Percentiles rank a stretch among this genome's conserved stretches.
Evolutionary conservation across 208 protist species (phyloP).

Genomic region (Trypanosoma avium): DNA sequence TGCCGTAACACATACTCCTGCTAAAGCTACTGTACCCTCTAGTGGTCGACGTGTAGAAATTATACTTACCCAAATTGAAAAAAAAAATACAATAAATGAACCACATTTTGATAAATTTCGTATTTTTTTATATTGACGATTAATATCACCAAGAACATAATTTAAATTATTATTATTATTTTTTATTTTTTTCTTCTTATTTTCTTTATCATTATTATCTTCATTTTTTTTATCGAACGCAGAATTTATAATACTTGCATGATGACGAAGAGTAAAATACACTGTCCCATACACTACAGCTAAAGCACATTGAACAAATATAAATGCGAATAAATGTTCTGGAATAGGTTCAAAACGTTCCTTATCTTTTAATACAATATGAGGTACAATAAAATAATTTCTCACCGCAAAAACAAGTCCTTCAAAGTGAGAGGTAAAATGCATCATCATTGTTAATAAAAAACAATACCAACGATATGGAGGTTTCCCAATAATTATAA

Average conservation of each 20-base stretch:
- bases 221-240: conserved; percentile 5
- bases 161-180: not conserved
- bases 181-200: not conserved
- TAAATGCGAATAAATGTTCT: conserved; percentile 39
- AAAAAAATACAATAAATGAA: conserved; percentile 19
- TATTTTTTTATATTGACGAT: conserved; percentile 28
- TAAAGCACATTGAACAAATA: conserved; percentile 35
- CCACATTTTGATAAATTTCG: not conserved
- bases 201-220: not conserved
- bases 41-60: conserved; percentile 59
- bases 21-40: conserved; percentile 42
- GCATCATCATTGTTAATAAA: conserved; percentile 19
- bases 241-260: conserved; percentile 9
- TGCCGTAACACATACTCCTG: conserved; percentile 43
- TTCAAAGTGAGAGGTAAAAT: conserved; percentile 64
- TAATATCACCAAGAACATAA: conserved; percentile 49
- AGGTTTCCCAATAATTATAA: conserved; percentile 20
- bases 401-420: conserved; percentile 57
- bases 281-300: conserved; percentile 39
- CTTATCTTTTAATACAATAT: conserved; percentile 35
- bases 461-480: conserved; percentile 36
- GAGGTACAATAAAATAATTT: conserved; percentile 51
- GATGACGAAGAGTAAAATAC: conserved; percentile 33
- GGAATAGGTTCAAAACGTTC: conserved; percentile 40
- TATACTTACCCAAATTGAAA: conserved; percentile 40